Evolutionary conservation across 257 asterid genomes (phyloP).

Genomic region (Nemophila menziesii): DNA sequence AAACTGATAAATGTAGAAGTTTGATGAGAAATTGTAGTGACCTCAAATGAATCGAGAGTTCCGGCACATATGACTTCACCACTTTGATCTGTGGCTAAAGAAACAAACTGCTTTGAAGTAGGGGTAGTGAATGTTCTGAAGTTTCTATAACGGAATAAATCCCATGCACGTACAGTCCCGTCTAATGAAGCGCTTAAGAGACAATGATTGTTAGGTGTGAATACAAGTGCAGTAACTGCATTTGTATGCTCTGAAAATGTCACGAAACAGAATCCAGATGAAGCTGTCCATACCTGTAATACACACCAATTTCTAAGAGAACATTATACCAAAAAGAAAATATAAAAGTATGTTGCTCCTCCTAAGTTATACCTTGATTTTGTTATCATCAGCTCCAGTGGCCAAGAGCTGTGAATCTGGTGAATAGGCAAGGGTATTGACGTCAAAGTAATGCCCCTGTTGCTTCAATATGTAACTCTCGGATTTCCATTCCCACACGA

Average conservation of each 20-base stretch:
- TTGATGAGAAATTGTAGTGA: constrained; percentile 18
- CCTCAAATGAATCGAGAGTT: constrained; percentile 98
- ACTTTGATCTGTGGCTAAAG: constrained; percentile 84
- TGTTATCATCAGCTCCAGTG: constrained; percentile 97
- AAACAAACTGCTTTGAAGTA: constrained; percentile 86
- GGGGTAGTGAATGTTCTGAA: constrained; percentile 91
- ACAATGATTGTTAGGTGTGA: constrained; percentile 75
- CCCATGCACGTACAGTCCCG: constrained; percentile 99
- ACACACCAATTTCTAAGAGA: constrained; percentile 1
- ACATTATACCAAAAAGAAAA: background rate
- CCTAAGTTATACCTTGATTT: constrained; percentile 63
- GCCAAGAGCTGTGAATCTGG: constrained; percentile 95
- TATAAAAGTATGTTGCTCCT: constrained; percentile 1
- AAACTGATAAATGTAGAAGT: constrained; percentile 8
- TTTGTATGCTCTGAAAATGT: constrained; percentile 93
- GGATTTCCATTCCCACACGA: constrained; percentile 99
- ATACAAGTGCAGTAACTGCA: constrained; percentile 88
- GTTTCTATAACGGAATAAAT: constrained; percentile 87
- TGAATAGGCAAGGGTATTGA: constrained; percentile 80
- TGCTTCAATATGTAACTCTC: constrained; percentile 92
- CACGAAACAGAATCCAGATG: constrained; percentile 86
- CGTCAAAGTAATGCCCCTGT: constrained; percentile 99
- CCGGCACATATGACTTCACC: constrained; percentile 99
- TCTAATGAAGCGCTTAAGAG: constrained; percentile 95
- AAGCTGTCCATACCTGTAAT: constrained; percentile 83